Percentiles rank a stretch among this genome's conserved stretches.
Evolutionary conservation across 1,139 yeast species (phyloP).

Genomic region (Debaryomycetaceae sp.): DNA sequence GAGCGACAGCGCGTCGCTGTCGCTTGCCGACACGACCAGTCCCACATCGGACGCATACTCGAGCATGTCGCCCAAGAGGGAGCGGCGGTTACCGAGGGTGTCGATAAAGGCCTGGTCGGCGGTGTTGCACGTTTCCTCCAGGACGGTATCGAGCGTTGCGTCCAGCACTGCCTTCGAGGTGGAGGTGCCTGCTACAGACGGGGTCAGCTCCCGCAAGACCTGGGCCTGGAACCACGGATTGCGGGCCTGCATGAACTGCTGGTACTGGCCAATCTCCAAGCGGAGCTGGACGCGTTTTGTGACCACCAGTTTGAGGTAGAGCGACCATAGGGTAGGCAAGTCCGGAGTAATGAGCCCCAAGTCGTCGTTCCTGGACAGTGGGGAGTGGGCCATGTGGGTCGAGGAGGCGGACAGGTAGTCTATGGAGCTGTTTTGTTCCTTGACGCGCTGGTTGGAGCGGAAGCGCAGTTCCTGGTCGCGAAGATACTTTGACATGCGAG

Average conservation of each 20-base stretch:
- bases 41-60: slow-evolving; percentile 30
- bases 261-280: slow-evolving; percentile 31
- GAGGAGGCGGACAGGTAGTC: slow-evolving; percentile 4
- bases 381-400: slow-evolving; percentile 9
- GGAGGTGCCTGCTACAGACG: background rate
- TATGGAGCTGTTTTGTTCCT: slow-evolving; percentile 9
- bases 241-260: slow-evolving; percentile 12
- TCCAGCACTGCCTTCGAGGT: background rate
- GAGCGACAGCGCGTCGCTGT: background rate
- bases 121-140: slow-evolving; percentile 1
- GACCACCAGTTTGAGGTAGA: slow-evolving; percentile 26
- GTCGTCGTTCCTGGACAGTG: slow-evolving; percentile 12
- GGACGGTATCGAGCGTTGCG: background rate
- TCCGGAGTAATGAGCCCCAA: too few relatives aligned
- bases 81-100: slow-evolving; percentile 22
- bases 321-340: slow-evolving; percentile 16
- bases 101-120: slow-evolving; percentile 9
- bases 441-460: slow-evolving; percentile 6
- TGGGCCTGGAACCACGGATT: too few relatives aligned
- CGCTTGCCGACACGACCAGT: slow-evolving; percentile 5
- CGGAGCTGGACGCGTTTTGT: slow-evolving; percentile 29
- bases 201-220: background rate
- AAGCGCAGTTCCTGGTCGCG: slow-evolving; percentile 18
- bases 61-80: slow-evolving; percentile 37
- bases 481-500: slow-evolving; percentile 8